Conservation (phyloP, 495 filamentous ascomycete genomes). For the Penicillium turbatum region DNA sequence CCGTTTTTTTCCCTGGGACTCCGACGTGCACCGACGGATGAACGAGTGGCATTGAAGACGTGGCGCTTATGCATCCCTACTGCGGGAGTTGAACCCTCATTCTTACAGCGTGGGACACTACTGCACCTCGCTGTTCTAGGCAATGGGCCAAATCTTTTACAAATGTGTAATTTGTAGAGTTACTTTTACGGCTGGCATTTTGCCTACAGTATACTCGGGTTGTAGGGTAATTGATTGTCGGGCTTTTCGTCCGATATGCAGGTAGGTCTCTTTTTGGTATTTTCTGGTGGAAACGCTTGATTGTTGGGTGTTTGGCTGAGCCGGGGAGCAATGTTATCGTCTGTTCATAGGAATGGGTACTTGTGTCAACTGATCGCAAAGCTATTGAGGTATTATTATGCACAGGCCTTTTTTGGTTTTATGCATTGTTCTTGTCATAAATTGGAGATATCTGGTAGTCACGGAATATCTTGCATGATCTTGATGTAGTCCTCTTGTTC, state of each 20-base stretch:
- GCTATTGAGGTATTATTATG: not conserved
- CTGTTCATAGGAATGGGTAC: not conserved
- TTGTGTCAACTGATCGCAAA: not conserved
- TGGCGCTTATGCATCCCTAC: slow-evolving; percentile 6
- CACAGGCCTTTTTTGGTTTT: not conserved
- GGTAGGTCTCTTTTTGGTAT: not conserved
- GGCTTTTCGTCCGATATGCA: not conserved
- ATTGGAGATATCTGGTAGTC: too few relatives aligned
- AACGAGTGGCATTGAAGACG: not conserved
- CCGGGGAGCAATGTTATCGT: not conserved
- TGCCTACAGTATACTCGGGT: too few relatives aligned
- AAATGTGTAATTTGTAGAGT: not conserved
- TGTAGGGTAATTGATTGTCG: not conserved
- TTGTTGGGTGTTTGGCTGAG: not conserved
- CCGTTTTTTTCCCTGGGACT: not conserved
- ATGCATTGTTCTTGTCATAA: not conserved
- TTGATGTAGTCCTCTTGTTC: not conserved
- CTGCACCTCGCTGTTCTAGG: slow-evolving; percentile 8
- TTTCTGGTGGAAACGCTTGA: not conserved
- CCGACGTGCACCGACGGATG: slow-evolving; percentile 10
- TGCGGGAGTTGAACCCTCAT: not conserved
- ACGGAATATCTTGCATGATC: not conserved
- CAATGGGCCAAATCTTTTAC: not conserved
- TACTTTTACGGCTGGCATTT: too few relatives aligned
- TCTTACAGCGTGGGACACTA: not conserved